These are phyloP conservation scores for Aaosphaeria arxii DNA, from an alignment of 2,329 filamentous ascomycete genomes.

Conservation along the genomic window DNA sequence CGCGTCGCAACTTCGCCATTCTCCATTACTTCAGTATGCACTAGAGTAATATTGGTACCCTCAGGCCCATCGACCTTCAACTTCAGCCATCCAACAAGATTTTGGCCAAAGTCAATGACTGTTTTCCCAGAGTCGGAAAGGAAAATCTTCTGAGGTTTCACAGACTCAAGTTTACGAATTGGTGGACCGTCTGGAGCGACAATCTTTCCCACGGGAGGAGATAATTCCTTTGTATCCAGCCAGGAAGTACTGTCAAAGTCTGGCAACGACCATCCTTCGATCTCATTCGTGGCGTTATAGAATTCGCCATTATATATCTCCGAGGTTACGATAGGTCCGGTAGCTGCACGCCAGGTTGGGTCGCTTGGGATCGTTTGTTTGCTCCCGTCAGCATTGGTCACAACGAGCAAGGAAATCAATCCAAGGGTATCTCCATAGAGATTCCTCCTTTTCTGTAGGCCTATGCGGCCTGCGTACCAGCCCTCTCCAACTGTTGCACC, in stretches of 20 bases:
- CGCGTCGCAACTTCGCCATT: conserved; percentile 41
- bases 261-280: conserved; percentile 6
- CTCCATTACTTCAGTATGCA: conserved; percentile 57
- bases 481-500: background rate
- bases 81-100: conserved; percentile 49
- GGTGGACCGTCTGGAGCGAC: conserved; percentile 45
- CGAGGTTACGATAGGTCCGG: background rate
- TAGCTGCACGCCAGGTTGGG: background rate
- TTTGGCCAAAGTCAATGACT: conserved; percentile 58
- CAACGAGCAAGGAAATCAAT: background rate
- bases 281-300: background rate
- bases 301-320: background rate
- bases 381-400: background rate
- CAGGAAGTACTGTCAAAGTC: background rate
- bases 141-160: conserved; percentile 25
- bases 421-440: background rate
- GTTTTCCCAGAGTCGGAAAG: conserved; percentile 44
- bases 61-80: conserved; percentile 40
- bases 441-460: background rate
- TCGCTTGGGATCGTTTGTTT: background rate
- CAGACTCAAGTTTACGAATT: conserved; percentile 35
- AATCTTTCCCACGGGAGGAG: conserved; percentile 33
- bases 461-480: background rate
- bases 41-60: conserved; percentile 45
- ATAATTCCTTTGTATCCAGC: conserved; percentile 3